A percentile compares a stretch with the other conserved stretches of the same genome.
Conservation (phyloP, 768 basidiomycete genomes). For the Leccinellum albellum region DNA sequence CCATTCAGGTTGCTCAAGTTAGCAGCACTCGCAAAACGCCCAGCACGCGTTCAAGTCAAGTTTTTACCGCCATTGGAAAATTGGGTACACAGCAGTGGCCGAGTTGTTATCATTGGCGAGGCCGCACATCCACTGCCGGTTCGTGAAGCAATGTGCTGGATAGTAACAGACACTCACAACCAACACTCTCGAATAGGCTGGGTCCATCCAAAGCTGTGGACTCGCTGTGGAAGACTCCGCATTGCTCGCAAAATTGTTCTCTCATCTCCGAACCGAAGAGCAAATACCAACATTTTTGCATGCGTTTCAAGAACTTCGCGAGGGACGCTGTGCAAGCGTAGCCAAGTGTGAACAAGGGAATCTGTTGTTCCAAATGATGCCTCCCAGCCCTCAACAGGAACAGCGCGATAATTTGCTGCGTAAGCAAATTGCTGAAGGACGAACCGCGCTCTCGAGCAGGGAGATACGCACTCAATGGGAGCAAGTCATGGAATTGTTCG, state of each 20-base stretch:
- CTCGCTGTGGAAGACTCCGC: constrained; percentile 62
- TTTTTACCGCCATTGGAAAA: constrained; percentile 41
- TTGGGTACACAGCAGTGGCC: constrained; percentile 46
- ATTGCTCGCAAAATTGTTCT: constrained; percentile 56
- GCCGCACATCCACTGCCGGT: constrained; percentile 58
- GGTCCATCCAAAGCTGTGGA: constrained; percentile 47
- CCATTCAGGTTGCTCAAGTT: constrained; percentile 36
- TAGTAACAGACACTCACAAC: not conserved
- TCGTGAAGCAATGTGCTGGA: constrained; percentile 16
- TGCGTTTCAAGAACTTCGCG: constrained; percentile 57
- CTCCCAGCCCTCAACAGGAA: constrained; percentile 41
- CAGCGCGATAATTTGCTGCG: constrained; percentile 42
- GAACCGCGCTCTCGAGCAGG: constrained; percentile 35
- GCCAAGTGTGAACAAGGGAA: constrained; percentile 45
- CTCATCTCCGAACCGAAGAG: constrained; percentile 41
- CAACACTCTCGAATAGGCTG: constrained; percentile 39
- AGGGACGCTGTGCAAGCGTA: constrained; percentile 46
- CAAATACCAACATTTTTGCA: constrained; percentile 50
- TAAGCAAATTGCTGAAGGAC: constrained; percentile 43
- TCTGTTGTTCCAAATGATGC: constrained; percentile 42
- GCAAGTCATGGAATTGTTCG: constrained; percentile 45
- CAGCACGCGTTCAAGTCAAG: constrained; percentile 37
- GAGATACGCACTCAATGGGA: constrained; percentile 41
- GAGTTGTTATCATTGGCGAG: constrained; percentile 54
- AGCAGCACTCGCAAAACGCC: constrained; percentile 32